Conservation (phyloP, 306 rosid genomes). For the Pachyrhizus erosus region DNA sequence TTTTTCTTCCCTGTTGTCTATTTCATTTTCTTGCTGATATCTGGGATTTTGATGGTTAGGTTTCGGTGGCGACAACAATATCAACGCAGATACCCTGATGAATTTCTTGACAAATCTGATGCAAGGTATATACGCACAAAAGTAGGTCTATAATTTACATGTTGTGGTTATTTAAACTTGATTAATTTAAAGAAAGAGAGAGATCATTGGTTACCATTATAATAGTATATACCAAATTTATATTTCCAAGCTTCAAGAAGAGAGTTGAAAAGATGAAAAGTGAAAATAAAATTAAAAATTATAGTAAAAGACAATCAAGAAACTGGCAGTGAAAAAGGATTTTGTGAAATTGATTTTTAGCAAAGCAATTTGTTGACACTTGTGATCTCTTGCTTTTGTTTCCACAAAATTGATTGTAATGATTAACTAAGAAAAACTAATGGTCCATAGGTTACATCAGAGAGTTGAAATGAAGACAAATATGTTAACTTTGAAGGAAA, state of each 20-base stretch:
- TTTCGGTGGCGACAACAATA: slow-evolving; percentile 89
- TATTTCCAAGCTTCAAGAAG: slow-evolving; percentile 10
- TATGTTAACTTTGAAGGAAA: not conserved
- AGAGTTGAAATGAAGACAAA: slow-evolving; percentile 12
- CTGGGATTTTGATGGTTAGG: slow-evolving; percentile 51
- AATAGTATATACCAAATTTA: not conserved
- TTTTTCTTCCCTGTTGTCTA: not conserved
- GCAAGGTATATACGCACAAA: slow-evolving; percentile 62
- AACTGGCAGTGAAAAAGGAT: not conserved
- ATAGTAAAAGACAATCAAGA: slow-evolving; percentile 3
- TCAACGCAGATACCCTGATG: slow-evolving; percentile 84
- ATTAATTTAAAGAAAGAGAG: slow-evolving; percentile 7
- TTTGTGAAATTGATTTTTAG: slow-evolving; percentile 4
- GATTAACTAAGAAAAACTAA: not conserved
- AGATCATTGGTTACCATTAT: not conserved
- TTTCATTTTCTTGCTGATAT: slow-evolving; percentile 12
- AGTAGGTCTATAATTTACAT: not conserved
- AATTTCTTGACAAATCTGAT: slow-evolving; percentile 78
- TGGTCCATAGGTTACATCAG: not conserved
- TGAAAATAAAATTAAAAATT: not conserved
- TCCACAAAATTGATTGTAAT: not conserved
- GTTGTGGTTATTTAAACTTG: not conserved
- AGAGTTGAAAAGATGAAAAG: slow-evolving; percentile 8
- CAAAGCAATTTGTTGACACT: not conserved
- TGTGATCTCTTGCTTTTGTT: slow-evolving; percentile 1